Percentiles rank a stretch among this genome's conserved stretches.
Conservation (phyloP, 2,329 filamentous ascomycete species). For the Alternaria panax region DNA sequence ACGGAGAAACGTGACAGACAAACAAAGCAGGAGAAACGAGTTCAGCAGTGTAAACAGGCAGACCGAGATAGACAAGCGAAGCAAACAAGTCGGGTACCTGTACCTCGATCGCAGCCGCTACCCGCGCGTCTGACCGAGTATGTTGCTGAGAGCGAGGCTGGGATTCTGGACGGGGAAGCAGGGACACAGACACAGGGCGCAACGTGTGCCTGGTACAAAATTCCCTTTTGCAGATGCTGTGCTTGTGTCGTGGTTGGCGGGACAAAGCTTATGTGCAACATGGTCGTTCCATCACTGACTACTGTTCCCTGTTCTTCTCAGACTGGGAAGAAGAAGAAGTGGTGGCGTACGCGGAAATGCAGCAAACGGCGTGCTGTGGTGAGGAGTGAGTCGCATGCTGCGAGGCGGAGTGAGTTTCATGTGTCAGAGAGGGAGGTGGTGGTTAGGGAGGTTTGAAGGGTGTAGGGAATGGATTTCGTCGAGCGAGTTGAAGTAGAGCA, state of each 20-base stretch:
- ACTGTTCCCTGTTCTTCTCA: not conserved
- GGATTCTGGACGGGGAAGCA: not conserved
- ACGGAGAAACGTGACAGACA: not conserved
- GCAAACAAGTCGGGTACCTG: not conserved
- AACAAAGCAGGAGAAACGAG: not conserved
- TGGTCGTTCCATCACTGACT: not conserved
- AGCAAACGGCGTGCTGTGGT: not conserved
- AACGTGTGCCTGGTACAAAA: not conserved
- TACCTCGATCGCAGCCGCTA: not conserved
- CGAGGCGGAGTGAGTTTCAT: not conserved
- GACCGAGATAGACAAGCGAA: not conserved
- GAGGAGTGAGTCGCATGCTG: not conserved
- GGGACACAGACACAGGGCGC: not conserved
- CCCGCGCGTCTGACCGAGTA: not conserved
- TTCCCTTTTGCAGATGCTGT: slow-evolving; percentile 1
- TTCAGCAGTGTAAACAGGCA: not conserved
- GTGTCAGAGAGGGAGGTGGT: not conserved
- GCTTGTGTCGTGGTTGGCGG: not conserved
- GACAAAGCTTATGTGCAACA: not conserved
- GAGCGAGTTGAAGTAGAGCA: not conserved
- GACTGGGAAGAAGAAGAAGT: not conserved
- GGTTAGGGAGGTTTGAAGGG: not conserved
- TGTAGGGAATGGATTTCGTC: not conserved
- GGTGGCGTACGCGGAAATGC: not conserved
- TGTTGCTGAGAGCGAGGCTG: not conserved